Base-by-base conservation (phyloP, 2,329 filamentous ascomycete species). In the Trichoderma sp. region DNA sequence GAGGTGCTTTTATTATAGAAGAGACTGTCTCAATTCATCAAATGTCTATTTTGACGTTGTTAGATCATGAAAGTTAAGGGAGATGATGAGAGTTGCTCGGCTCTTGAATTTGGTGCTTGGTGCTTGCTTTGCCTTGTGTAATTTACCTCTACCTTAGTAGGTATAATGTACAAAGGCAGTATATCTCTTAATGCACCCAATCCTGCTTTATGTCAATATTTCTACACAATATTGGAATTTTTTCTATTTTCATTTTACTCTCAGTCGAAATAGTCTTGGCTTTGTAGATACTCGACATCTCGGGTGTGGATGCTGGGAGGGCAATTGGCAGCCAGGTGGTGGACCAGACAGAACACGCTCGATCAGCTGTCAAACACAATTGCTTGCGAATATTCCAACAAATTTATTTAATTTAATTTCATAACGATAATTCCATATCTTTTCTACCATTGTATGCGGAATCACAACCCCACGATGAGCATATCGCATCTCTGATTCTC, bases 311-410 rank as follows among this genome's bases (percentile, higher is more conserved):
- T 17, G 15, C 39, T 43, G 7, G 7, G 39, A 43, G 23, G 36
- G 28, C 36, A 30, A 15, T 36, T 68, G 65, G 34, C 26, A 32
- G 65, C 50, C 65, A 68, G 65, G 23, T 68, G 65, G 65, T 53
- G 47, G 53, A 15, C 23, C 3, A 28, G 12, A 12, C 34, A 32
- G 4, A 32, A 5, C 26, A 8, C 9, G 11, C 11, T 30, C 12
- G 11, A 39, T 20, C 61, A 43, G 23, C 26, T 36, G 34, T 20
- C 15, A 58, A 6, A 6, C 26, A 32, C 7, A 26, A 12, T 6
- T 30, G 23, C 15, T 63, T 6, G 26, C 2, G 3, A 17, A 50
- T n/a, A 34, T 13, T 34, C 20, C 6, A 34, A 17, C 3, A 13
- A 30, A n/a, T 7, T 34, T 7, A n/a, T 20, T 34, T 11, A n/a